These are phyloP conservation scores for Sergeia podlipaevii DNA, from an alignment of 208 protist genomes.

Conservation along the genomic window DNA sequence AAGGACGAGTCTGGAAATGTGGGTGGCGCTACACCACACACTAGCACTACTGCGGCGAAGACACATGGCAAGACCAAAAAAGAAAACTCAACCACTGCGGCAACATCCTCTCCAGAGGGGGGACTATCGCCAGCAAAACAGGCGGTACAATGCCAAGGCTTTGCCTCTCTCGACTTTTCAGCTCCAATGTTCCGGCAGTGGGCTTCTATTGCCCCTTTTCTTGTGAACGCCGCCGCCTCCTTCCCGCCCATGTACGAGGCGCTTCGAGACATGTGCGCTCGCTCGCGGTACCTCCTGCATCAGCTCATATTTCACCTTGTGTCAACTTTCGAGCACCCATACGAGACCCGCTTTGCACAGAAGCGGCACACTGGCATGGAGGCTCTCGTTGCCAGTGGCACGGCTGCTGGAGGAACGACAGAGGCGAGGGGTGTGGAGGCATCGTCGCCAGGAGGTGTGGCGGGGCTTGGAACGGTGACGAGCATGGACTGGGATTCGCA, in stretches of 20 bases:
- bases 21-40: no score
- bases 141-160: conserved; percentile 15
- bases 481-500: no score
- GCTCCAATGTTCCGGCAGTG: conserved; percentile 53
- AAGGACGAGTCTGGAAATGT: background rate
- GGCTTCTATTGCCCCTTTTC: conserved; percentile 49
- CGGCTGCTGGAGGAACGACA: no score
- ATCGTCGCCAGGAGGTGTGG: background rate
- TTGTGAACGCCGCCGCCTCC: conserved; percentile 37
- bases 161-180: conserved; percentile 58
- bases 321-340: conserved; percentile 52
- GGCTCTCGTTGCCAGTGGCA: no score
- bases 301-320: conserved; percentile 70
- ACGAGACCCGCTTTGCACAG: conserved; percentile 25
- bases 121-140: no score
- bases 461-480: background rate
- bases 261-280: conserved; percentile 63
- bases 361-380: no score
- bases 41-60: background rate
- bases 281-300: conserved; percentile 54
- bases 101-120: no score
- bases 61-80: background rate
- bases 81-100: background rate
- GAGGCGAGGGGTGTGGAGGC: background rate
- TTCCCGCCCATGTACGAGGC: conserved; percentile 38